Evolutionary conservation across 805 yeast species (phyloP).

Genomic region (Schizosaccharomyces cryophilus): DNA sequence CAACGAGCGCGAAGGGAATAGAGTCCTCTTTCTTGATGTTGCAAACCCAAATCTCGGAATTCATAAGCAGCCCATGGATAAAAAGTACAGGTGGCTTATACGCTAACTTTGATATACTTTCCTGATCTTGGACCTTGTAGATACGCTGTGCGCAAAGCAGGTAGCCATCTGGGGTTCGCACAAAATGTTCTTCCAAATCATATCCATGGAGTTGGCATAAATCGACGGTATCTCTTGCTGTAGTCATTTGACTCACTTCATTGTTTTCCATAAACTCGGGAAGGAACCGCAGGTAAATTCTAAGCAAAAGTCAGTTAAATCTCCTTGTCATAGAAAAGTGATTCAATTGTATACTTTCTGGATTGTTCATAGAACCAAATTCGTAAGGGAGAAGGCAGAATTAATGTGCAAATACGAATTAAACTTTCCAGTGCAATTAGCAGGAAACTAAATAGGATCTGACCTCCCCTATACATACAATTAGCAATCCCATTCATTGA

Average conservation of each 20-base stretch:
- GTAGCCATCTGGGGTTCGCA: conserved; percentile 54
- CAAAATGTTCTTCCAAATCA: conserved; percentile 48
- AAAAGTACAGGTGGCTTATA: conserved; percentile 34
- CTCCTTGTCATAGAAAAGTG: background rate
- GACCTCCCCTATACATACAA: background rate
- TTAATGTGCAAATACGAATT: background rate
- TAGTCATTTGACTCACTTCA: background rate
- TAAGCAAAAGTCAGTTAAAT: background rate
- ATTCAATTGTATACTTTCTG: background rate
- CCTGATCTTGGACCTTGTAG: conserved; percentile 4
- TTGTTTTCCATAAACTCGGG: background rate
- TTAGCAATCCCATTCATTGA: background rate
- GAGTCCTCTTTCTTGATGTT: conserved; percentile 23
- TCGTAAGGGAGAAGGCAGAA: background rate
- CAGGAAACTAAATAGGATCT: background rate
- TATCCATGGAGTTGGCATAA: conserved; percentile 47
- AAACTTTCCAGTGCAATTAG: background rate
- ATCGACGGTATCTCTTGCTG: background rate
- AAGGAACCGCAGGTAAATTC: background rate
- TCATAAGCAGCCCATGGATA: conserved; percentile 82
- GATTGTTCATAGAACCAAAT: background rate
- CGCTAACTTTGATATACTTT: background rate
- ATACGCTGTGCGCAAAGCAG: conserved; percentile 45
- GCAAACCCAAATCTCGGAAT: conserved; percentile 60
- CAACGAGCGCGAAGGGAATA: conserved; percentile 53